phyloP scores from a whole-genome alignment of 345 rosid genomes.

The Heritiera littoralis region DNA sequence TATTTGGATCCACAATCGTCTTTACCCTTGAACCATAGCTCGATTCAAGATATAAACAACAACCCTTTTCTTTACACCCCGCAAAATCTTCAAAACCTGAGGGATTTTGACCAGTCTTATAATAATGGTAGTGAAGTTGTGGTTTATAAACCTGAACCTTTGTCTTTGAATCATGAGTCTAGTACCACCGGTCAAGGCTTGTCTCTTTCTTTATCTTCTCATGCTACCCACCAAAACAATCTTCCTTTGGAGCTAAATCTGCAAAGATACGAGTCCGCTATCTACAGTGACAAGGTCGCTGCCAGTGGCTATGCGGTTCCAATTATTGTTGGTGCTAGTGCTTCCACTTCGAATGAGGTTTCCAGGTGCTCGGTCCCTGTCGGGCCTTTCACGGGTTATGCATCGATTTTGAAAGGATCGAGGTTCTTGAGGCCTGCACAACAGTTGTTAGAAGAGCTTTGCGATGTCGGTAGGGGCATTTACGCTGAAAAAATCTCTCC shows the following conservation, averaged over 20 bases:
- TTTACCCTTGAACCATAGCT: conserved; percentile 47
- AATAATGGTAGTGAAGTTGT: conserved; percentile 44
- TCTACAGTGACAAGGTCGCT: conserved; percentile 27
- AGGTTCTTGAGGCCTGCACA: conserved; percentile 90
- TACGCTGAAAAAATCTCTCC: conserved; percentile 45
- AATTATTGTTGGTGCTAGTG: conserved; percentile 34
- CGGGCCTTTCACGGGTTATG: conserved; percentile 80
- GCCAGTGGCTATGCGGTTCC: conserved; percentile 40
- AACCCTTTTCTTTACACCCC: conserved; percentile 53
- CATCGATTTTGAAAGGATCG: conserved; percentile 77
- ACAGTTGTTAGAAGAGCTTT: conserved; percentile 74
- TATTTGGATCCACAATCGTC: conserved; percentile 54
- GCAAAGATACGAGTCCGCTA: conserved; percentile 44
- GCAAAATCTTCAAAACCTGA: conserved; percentile 47
- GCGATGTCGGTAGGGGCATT: conserved; percentile 62
- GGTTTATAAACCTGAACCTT: conserved; percentile 55
- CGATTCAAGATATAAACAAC: conserved; percentile 41
- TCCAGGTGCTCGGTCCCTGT: conserved; percentile 62
- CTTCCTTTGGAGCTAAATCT: conserved; percentile 54
- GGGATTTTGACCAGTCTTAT: conserved; percentile 46
- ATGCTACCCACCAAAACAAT: conserved; percentile 40
- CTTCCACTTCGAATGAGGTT: conserved; percentile 42
- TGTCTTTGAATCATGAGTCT: conserved; percentile 32
- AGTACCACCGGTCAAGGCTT: conserved; percentile 38
- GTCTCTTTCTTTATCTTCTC: conserved; percentile 72